Evolutionary conservation across 805 yeast genomes (phyloP).

Genomic region (Yamadazyma nakazawae): DNA sequence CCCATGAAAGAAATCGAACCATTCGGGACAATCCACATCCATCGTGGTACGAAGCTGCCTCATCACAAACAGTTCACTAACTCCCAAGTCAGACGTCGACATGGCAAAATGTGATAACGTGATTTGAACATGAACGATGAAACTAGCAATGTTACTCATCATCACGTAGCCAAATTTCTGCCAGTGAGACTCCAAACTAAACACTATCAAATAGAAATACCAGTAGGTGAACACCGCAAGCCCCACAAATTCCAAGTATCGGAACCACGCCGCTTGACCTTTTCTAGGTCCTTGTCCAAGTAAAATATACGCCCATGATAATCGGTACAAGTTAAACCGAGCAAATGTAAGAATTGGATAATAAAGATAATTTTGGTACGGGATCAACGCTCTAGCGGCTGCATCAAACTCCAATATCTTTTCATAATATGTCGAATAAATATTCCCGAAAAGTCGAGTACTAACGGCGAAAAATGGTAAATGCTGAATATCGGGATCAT

Average conservation of each 20-base stretch:
- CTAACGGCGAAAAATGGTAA: constrained; percentile 88
- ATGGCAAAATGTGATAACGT: constrained; percentile 88
- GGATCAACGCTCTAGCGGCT: constrained; percentile 55
- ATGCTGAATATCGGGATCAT: constrained; percentile 93
- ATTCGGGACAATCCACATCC: constrained; percentile 92
- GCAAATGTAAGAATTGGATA: constrained; percentile 82
- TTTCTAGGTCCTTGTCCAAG: constrained; percentile 74
- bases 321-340: constrained; percentile 76
- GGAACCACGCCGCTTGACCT: constrained; percentile 84
- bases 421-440: constrained; percentile 80
- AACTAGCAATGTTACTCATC: constrained; percentile 75
- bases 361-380: constrained; percentile 64
- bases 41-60: constrained; percentile 86
- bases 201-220: constrained; percentile 69
- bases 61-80: constrained; percentile 72
- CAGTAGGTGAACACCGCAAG: constrained; percentile 69
- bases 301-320: constrained; percentile 75
- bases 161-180: constrained; percentile 58
- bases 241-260: constrained; percentile 75
- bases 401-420: constrained; percentile 64
- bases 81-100: constrained; percentile 86
- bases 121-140: constrained; percentile 93
- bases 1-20: constrained; percentile 90
- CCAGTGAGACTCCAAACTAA: constrained; percentile 50
- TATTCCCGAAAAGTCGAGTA: constrained; percentile 59